A percentile compares a stretch with the other conserved stretches of the same genome.
Conservation (phyloP, 352 stramenopile species). For the Globisporangium apiculatum region DNA sequence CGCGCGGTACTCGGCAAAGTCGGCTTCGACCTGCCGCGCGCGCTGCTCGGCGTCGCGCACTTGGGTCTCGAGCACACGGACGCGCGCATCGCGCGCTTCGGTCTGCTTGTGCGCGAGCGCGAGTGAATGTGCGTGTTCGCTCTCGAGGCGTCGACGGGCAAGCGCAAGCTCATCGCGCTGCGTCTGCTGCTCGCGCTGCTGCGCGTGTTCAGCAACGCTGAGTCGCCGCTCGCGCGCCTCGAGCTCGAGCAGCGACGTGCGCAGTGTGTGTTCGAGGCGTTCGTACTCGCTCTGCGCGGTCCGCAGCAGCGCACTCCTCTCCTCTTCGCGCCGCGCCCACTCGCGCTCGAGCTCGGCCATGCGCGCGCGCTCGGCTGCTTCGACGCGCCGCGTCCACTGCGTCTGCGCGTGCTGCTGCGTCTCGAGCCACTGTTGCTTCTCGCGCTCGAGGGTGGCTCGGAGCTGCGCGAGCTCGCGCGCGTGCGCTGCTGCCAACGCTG, state of each 20-base stretch:
- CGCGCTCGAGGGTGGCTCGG: slow-evolving; percentile 24
- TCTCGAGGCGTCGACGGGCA: slow-evolving; percentile 47
- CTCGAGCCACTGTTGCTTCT: slow-evolving; percentile 34
- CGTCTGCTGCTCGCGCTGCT: slow-evolving; percentile 49
- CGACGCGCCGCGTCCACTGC: slow-evolving; percentile 48
- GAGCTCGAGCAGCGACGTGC: slow-evolving; percentile 43
- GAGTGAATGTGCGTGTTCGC: slow-evolving; percentile 48
- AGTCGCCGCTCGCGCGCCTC: slow-evolving; percentile 60
- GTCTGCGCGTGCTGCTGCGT: slow-evolving; percentile 40
- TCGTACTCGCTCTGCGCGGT: slow-evolving; percentile 62
- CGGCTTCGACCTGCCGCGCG: slow-evolving; percentile 46
- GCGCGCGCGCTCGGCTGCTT: slow-evolving; percentile 45
- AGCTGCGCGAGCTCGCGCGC: slow-evolving; percentile 18
- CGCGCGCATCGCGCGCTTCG: slow-evolving; percentile 39
- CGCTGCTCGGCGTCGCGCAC: slow-evolving; percentile 38
- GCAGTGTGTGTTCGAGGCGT: slow-evolving; percentile 50
- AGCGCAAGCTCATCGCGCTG: slow-evolving; percentile 53
- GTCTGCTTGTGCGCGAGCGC: slow-evolving; percentile 50
- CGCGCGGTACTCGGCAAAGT: slow-evolving; percentile 62
- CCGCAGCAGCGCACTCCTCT: slow-evolving; percentile 46
- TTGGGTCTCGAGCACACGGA: slow-evolving; percentile 31
- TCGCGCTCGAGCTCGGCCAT: slow-evolving; percentile 78
- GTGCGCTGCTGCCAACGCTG: not conserved
- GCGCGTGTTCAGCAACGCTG: slow-evolving; percentile 31
- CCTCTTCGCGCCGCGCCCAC: slow-evolving; percentile 71